These are phyloP conservation scores for Microbotryomycetes sp. DNA, from an alignment of 1,284 basidiomycete species.

Conservation along the genomic window DNA sequence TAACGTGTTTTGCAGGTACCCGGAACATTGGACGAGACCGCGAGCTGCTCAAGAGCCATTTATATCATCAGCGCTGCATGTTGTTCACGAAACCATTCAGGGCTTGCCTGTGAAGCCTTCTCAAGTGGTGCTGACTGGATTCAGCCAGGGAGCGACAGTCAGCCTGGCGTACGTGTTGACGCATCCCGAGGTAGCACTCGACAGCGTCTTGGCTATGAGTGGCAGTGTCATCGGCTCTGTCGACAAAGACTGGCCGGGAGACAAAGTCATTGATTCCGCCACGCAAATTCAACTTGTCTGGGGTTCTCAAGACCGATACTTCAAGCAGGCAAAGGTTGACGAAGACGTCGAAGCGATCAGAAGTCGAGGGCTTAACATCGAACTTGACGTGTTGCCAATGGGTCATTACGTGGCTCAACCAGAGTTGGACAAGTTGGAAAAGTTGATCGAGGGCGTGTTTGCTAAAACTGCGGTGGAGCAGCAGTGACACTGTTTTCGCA, in stretches of 20 bases:
- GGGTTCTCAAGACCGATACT: background rate
- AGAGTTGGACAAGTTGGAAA: slow-evolving; percentile 2
- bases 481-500: no score
- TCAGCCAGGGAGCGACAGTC: slow-evolving; percentile 5
- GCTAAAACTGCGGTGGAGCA: no score
- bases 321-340: background rate
- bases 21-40: background rate
- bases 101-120: background rate
- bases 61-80: background rate
- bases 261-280: background rate
- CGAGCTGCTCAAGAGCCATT: slow-evolving; percentile 2
- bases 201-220: background rate
- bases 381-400: slow-evolving; percentile 3
- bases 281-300: background rate
- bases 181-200: background rate
- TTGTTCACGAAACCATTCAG: slow-evolving; percentile 1
- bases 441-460: background rate
- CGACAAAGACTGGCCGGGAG: background rate
- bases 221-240: background rate
- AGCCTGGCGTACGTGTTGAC: background rate
- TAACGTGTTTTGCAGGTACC: slow-evolving; percentile 1
- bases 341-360: background rate
- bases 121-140: slow-evolving; percentile 2
- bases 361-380: background rate
- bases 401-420: background rate